Conservation (phyloP, 495 filamentous ascomycete species). For the Penicillium egyptiacum region DNA sequence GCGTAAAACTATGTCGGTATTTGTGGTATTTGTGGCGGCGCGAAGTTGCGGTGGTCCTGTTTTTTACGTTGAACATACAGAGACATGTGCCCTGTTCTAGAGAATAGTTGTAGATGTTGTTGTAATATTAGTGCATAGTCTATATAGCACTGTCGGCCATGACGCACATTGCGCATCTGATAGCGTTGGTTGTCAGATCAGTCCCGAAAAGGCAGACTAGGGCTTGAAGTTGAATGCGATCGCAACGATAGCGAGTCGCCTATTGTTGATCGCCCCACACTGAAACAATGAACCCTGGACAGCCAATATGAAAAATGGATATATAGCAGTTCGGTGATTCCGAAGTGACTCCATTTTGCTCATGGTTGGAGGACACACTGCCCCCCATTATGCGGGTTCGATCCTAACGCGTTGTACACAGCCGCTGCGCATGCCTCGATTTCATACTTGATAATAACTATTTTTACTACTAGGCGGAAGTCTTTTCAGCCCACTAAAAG, state of each 20-base stretch:
- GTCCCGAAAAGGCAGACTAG: conserved; percentile 8
- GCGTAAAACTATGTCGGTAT: conserved; percentile 15
- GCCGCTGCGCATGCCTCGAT: neutral
- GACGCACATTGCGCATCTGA: conserved; percentile 1
- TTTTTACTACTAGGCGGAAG: conserved; percentile 14
- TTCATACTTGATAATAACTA: conserved; percentile 1
- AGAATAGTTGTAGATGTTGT: neutral
- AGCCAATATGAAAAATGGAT: conserved; percentile 2
- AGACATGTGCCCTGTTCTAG: neutral
- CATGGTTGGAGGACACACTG: conserved; percentile 4
- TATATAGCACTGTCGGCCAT: conserved; percentile 4
- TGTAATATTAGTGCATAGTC: neutral
- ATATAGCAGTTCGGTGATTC: neutral
- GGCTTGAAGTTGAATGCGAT: conserved; percentile 7
- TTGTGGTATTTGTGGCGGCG: conserved; percentile 11
- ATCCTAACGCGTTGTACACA: conserved; percentile 6
- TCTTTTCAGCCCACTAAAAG: neutral
- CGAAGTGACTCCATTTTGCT: conserved; percentile 1
- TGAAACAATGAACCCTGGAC: conserved; percentile 1
- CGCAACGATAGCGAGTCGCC: conserved; percentile 7
- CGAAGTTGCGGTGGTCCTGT: conserved; percentile 2
- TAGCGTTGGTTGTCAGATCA: conserved; percentile 1
- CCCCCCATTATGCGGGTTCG: conserved; percentile 10
- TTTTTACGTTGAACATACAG: neutral
- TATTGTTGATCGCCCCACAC: conserved; percentile 10